phyloP scores from a whole-genome alignment of 2,329 filamentous ascomycete species.

The Alternaria tenuissima region DNA sequence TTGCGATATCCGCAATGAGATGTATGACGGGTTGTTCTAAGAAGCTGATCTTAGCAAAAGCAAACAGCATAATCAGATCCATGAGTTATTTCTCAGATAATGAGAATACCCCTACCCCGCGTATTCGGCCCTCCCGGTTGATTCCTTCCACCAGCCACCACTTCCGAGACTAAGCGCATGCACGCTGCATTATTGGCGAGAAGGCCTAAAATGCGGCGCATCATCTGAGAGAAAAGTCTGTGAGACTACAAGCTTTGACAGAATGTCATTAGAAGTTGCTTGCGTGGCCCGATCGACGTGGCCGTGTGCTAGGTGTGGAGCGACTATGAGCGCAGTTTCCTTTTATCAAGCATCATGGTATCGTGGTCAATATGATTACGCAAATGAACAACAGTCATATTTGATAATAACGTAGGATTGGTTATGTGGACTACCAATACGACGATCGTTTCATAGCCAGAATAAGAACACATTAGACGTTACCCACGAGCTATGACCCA shows the following conservation, averaged over 20 bases:
- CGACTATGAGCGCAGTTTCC: background rate
- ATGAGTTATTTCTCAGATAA: background rate
- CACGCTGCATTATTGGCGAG: background rate
- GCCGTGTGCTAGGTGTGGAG: background rate
- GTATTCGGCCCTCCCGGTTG: background rate
- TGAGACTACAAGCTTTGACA: background rate
- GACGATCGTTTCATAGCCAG: background rate
- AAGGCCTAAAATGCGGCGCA: background rate
- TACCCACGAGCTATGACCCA: background rate
- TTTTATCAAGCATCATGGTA: background rate
- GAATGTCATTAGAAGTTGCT: background rate
- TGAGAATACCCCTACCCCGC: background rate
- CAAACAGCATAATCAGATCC: background rate
- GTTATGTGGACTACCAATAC: background rate
- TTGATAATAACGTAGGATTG: background rate
- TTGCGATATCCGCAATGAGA: background rate
- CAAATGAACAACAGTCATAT: background rate
- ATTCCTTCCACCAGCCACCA: background rate
- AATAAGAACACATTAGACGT: background rate
- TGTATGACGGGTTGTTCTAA: background rate
- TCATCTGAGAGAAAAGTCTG: conserved; percentile 1
- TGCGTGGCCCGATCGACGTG: background rate
- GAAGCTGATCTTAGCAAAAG: background rate
- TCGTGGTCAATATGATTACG: background rate
- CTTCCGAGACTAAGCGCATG: background rate